Conservation (phyloP, 1,284 basidiomycete species). For the Schizophyllum amplum region DNA sequence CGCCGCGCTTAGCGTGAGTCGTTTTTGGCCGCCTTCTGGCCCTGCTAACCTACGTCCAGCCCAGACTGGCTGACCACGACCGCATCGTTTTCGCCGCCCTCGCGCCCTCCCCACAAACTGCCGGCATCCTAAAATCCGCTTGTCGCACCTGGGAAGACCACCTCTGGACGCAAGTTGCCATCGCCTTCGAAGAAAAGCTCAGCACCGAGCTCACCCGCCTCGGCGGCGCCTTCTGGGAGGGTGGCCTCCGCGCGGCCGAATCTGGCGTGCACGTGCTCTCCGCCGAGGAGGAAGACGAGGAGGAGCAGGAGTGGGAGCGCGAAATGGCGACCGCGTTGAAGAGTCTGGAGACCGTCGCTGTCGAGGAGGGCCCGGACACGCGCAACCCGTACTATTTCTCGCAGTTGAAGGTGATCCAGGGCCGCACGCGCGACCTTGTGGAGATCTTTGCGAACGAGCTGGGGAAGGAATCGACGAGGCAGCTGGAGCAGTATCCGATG, state of each 20-base stretch:
- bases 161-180: slow-evolving; percentile 86
- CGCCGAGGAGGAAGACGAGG: slow-evolving; percentile 31
- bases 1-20: slow-evolving; percentile 67
- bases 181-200: slow-evolving; percentile 79
- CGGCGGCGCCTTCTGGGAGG: slow-evolving; percentile 60
- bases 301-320: slow-evolving; percentile 54
- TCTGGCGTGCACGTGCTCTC: slow-evolving; percentile 24
- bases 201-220: slow-evolving; percentile 50
- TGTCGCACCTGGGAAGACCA: slow-evolving; percentile 93
- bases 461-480: slow-evolving; percentile 34
- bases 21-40: background rate
- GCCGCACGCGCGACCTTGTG: slow-evolving; percentile 60
- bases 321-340: slow-evolving; percentile 49
- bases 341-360: slow-evolving; percentile 39
- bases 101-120: slow-evolving; percentile 70
- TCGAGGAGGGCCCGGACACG: slow-evolving; percentile 55
- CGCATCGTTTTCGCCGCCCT: slow-evolving; percentile 84
- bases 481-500: slow-evolving; percentile 43
- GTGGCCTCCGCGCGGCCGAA: slow-evolving; percentile 34
- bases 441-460: slow-evolving; percentile 67
- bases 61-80: slow-evolving; percentile 65
- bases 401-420: slow-evolving; percentile 81
- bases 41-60: slow-evolving; percentile 29
- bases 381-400: slow-evolving; percentile 82
- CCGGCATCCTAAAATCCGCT: slow-evolving; percentile 67